Evolutionary conservation across 2,329 filamentous ascomycete species (phyloP), one percentile per base, ranked within the genome.

Genomic region (Aspergillus ustus): DNA sequence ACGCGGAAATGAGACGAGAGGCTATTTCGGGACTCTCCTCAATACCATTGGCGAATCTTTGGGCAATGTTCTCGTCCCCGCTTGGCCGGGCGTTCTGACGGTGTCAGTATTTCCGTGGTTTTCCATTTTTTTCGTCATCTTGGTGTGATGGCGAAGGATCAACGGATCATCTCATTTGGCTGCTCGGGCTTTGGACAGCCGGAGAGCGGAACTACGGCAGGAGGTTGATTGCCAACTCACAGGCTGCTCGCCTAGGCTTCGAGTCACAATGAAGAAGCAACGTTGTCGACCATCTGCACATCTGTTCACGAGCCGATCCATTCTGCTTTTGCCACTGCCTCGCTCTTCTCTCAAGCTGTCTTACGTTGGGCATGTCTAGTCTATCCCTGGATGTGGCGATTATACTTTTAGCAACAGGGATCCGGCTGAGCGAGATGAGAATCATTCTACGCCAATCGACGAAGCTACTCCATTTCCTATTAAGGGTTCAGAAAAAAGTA

Each of bases 161-260:
- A 53, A 65, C 69, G 65, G 68, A 28, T 60, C 46, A 61, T 63
- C 60, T 65, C 59, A 65, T 63, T 62, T 60, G 31, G 65, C 60
- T 65, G 66, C 61, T 60, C 61, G 50, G 54, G 51, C 60, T 65
- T 49, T 63, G 63, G 63, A 53, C 29, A 59, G 49, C 58, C 48
- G 58, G 66, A 61, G 64, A 62, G 60, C 53, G 66, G 63, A 72
- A 67, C 66, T 68, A 70, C 70, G 66, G 53, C 62, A 63, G 63
- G 50, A 64, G 67, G 62, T 69, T 67, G 66, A 68, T 69, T 72
- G 73, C 69, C 71, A 73, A 72, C 67, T 72, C 69, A 67, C 66
- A 62, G 64, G 68, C 59, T 65, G 65, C 59, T 67, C 50, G 63
- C 57, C 49, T 55, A 61, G 62, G 66, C 63, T 63, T 67, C 66